Evolutionary conservation across 352 stramenopile genomes (phyloP).

Genomic region (Phytophthora aleatoria): DNA sequence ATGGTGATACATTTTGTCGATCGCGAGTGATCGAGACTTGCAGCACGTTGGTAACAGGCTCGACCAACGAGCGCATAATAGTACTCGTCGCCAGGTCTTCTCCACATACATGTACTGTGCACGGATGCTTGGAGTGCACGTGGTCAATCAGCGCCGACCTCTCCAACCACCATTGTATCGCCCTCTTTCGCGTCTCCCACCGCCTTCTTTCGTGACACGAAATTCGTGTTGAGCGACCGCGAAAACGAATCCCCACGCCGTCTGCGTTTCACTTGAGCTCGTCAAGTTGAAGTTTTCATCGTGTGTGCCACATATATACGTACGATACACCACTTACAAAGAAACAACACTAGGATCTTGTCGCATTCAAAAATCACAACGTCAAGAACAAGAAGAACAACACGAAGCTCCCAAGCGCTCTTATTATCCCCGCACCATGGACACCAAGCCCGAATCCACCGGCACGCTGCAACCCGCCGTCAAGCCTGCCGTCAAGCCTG

Average conservation of each 20-base stretch:
- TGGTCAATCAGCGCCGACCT: background rate
- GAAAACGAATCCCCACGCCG: background rate
- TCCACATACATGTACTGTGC: background rate
- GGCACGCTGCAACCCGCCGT: background rate
- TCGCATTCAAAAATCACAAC: constrained; percentile 5
- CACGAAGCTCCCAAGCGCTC: constrained; percentile 1
- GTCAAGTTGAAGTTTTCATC: constrained; percentile 8
- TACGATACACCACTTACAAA: background rate
- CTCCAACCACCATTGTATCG: too few species aligned
- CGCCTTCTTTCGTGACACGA: background rate
- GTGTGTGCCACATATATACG: background rate
- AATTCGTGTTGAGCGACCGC: background rate
- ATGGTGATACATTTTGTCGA: background rate
- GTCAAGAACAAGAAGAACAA: constrained; percentile 13
- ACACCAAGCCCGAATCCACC: constrained; percentile 14
- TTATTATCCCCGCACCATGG: constrained; percentile 9
- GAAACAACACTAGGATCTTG: constrained; percentile 4
- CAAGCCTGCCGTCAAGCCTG: constrained; percentile 14
- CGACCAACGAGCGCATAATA: background rate
- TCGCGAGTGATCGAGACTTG: background rate
- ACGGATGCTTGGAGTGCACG: background rate
- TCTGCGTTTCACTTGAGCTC: background rate
- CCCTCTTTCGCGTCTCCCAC: background rate
- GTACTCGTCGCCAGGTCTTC: background rate
- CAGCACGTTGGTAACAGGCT: background rate